Evolutionary conservation across 2,329 filamentous ascomycete species (phyloP).

Genomic region (Pseudogymnoascus sp.): DNA sequence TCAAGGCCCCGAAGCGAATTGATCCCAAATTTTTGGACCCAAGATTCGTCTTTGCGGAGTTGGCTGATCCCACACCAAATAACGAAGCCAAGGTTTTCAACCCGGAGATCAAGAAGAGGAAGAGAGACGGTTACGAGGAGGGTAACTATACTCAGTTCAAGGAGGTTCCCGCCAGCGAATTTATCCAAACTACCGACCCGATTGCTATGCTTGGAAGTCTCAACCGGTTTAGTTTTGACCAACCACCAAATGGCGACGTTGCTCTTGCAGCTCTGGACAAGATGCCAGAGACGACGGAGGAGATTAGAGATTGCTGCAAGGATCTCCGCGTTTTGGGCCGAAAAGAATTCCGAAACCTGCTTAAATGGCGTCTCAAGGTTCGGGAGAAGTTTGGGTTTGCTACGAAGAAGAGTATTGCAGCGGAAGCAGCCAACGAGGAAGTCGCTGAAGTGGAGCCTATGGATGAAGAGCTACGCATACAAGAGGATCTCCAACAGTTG

Average conservation of each 20-base stretch:
- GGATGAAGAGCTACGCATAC: slow-evolving; percentile 88
- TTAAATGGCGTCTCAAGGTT: slow-evolving; percentile 83
- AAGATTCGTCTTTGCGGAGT: slow-evolving; percentile 81
- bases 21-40: slow-evolving; percentile 91
- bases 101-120: slow-evolving; percentile 92
- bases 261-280: slow-evolving; percentile 78
- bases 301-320: slow-evolving; percentile 67
- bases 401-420: slow-evolving; percentile 49
- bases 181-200: slow-evolving; percentile 86
- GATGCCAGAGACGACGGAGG: slow-evolving; percentile 75
- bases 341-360: slow-evolving; percentile 84
- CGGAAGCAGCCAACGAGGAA: slow-evolving; percentile 44
- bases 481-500: slow-evolving; percentile 75
- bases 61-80: slow-evolving; percentile 77
- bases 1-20: slow-evolving; percentile 86
- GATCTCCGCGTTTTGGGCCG: slow-evolving; percentile 86
- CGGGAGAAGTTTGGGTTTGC: slow-evolving; percentile 84
- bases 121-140: slow-evolving; percentile 95
- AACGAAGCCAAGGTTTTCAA: slow-evolving; percentile 98
- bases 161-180: slow-evolving; percentile 78
- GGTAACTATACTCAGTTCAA: slow-evolving; percentile 91
- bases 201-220: slow-evolving; percentile 82
- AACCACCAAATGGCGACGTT: slow-evolving; percentile 72
- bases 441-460: slow-evolving; percentile 78
- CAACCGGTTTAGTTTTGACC: slow-evolving; percentile 76